Percentiles rank a stretch among this genome's conserved stretches.
Conservation (phyloP, 2,329 filamentous ascomycete genomes). For the Xylariaceae sp. region DNA sequence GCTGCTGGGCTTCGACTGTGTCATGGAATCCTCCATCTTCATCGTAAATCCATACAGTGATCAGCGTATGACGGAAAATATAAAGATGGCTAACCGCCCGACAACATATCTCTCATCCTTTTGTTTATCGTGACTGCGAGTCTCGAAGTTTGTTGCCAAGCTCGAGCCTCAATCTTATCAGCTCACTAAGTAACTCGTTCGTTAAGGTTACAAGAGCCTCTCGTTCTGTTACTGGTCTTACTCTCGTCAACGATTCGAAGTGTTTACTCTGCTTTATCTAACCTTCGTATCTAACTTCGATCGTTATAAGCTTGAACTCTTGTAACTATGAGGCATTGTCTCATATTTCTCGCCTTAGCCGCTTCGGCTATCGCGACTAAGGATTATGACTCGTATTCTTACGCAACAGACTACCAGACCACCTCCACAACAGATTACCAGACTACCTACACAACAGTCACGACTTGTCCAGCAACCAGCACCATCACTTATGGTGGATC, state of each 20-base stretch:
- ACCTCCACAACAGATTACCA: conserved; percentile 21
- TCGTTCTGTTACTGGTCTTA: conserved; percentile 19
- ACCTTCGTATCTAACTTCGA: conserved; percentile 14
- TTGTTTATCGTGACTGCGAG: background rate
- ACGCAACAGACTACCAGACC: conserved; percentile 11
- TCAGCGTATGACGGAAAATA: conserved; percentile 9
- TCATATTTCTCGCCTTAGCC: conserved; percentile 37
- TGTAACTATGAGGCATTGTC: conserved; percentile 38
- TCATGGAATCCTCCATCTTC: conserved; percentile 1
- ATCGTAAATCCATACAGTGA: background rate
- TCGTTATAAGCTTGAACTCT: conserved; percentile 5
- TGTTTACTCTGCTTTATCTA: conserved; percentile 11
- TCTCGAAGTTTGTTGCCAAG: background rate
- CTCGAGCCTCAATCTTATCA: background rate
- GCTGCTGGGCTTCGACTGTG: background rate
- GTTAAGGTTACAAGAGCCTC: conserved; percentile 39
- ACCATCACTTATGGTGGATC: conserved; percentile 49
- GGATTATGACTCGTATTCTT: background rate
- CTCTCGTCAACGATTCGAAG: conserved; percentile 16
- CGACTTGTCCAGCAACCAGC: conserved; percentile 53
- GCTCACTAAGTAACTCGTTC: conserved; percentile 38
- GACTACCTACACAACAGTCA: conserved; percentile 50
- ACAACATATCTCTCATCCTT: background rate
- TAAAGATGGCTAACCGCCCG: conserved; percentile 10
- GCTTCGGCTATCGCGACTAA: conserved; percentile 34